phyloP scores from a whole-genome alignment of 83 land plant genomes.

The Picea mariana region DNA sequence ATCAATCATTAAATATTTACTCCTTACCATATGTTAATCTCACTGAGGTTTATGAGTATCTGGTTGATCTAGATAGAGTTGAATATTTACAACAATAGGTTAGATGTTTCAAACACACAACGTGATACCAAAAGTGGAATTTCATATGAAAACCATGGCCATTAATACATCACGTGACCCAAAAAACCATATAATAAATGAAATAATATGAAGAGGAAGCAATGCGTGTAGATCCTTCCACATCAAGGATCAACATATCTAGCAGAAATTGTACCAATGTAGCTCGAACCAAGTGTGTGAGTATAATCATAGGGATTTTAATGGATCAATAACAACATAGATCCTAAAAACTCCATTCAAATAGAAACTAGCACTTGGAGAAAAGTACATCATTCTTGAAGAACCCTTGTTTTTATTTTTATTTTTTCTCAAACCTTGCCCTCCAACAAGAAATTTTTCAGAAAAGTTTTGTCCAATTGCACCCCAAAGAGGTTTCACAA shows the following conservation, averaged over 20 bases:
- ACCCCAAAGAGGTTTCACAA: too few relatives aligned
- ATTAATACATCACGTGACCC: constrained; percentile 86
- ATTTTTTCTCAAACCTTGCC: too few relatives aligned
- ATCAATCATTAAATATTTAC: constrained; percentile 70
- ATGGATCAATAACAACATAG: too few relatives aligned
- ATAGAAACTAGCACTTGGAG: too few relatives aligned
- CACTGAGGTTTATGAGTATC: background rate
- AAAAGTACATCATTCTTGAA: too few relatives aligned
- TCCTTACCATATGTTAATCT: constrained; percentile 39
- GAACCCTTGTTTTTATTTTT: too few relatives aligned
- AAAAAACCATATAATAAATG: constrained; percentile 88
- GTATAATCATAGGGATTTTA: constrained; percentile 47
- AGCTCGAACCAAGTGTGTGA: constrained; percentile 74
- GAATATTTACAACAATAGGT: constrained; percentile 63
- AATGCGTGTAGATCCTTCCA: constrained; percentile 32
- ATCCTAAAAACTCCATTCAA: too few relatives aligned
- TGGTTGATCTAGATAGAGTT: constrained; percentile 42
- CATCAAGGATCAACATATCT: constrained; percentile 87
- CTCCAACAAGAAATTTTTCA: too few relatives aligned
- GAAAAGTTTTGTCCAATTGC: too few relatives aligned
- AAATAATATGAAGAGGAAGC: constrained; percentile 45
- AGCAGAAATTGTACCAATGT: constrained; percentile 73
- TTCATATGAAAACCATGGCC: constrained; percentile 79
- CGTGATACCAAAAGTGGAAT: constrained; percentile 72
- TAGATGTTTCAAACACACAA: constrained; percentile 59